Conservation (phyloP, 176 grass and related monocot genomes). For the Pharus latifolius region DNA sequence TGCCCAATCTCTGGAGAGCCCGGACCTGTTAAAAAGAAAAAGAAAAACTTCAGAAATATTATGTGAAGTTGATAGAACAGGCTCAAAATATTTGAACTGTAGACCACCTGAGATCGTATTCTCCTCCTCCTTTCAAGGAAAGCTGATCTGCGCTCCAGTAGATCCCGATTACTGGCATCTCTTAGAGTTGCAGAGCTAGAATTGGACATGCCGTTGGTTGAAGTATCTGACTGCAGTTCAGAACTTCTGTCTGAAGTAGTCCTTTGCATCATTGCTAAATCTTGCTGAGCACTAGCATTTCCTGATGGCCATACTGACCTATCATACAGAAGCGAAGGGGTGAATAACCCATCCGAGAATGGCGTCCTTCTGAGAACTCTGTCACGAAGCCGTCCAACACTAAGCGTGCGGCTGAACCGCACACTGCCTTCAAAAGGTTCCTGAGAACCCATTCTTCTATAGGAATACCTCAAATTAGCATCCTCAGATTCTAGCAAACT, state of each 20-base stretch:
- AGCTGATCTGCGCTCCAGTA: constrained; percentile 77
- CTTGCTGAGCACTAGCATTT: constrained; percentile 44
- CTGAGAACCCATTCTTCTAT: constrained; percentile 51
- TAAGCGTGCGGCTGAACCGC: constrained; percentile 76
- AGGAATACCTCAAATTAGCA: constrained; percentile 32
- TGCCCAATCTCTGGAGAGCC: constrained; percentile 94
- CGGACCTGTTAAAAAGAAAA: constrained; percentile 59
- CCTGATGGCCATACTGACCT: constrained; percentile 39
- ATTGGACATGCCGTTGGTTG: constrained; percentile 16
- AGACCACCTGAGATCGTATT: constrained; percentile 86
- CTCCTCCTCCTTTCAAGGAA: constrained; percentile 92
- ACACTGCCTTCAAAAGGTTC: constrained; percentile 79
- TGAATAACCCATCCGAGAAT: constrained; percentile 73
- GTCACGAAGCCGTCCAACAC: constrained; percentile 77
- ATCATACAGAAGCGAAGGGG: constrained; percentile 52
- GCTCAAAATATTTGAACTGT: constrained; percentile 13
- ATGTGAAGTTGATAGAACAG: neutral
- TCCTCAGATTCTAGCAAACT: constrained; percentile 53
- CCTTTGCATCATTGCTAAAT: constrained; percentile 48
- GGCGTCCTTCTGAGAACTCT: constrained; percentile 82
- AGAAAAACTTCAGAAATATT: neutral
- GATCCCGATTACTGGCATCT: constrained; percentile 48
- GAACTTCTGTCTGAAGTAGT: constrained; percentile 45
- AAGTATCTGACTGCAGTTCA: constrained; percentile 41
- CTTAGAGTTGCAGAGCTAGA: constrained; percentile 21